Evolutionary conservation across 2,329 filamentous ascomycete species (phyloP).

Genomic region (Neofusicoccum laricinum): DNA sequence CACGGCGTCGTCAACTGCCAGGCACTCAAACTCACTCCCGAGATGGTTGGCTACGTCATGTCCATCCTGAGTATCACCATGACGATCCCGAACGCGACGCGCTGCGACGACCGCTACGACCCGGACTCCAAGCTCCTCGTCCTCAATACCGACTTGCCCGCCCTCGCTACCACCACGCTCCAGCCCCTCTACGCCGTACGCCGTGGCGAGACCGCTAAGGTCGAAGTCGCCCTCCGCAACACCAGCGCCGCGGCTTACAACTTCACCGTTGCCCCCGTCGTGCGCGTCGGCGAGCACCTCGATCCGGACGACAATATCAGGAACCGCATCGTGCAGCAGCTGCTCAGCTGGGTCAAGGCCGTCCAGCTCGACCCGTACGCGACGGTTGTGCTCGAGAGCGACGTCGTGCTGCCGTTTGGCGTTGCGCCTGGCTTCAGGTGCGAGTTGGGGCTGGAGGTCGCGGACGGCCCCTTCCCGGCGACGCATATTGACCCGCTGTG

Average conservation of each 20-base stretch:
- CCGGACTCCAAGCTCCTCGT: background rate
- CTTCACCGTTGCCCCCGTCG: conserved; percentile 5
- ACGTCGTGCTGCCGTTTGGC: conserved; percentile 5
- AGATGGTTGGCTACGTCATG: conserved; percentile 83
- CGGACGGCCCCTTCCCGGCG: conserved; percentile 4
- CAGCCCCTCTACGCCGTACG: conserved; percentile 11
- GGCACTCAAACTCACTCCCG: conserved; percentile 66
- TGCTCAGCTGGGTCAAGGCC: conserved; percentile 5
- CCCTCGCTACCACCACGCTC: background rate
- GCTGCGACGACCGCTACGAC: background rate
- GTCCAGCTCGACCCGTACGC: conserved; percentile 4
- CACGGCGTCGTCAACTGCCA: conserved; percentile 73
- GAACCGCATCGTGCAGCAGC: conserved; percentile 6
- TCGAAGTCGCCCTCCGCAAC: conserved; percentile 3
- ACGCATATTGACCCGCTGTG: conserved; percentile 1
- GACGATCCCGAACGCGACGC: conserved; percentile 40
- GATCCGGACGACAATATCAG: conserved; percentile 9
- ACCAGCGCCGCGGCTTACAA: conserved; percentile 1
- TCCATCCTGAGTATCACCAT: conserved; percentile 61
- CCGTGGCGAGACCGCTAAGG: conserved; percentile 2
- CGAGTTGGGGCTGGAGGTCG: conserved; percentile 8
- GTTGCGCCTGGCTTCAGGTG: background rate
- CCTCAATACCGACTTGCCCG: conserved; percentile 23
- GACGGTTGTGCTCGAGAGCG: background rate
- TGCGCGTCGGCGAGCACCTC: background rate